Evolutionary conservation across 305 asterid genomes (phyloP), one percentile per base, ranked within the genome.

Genomic region (Fraxinus velutina): DNA sequence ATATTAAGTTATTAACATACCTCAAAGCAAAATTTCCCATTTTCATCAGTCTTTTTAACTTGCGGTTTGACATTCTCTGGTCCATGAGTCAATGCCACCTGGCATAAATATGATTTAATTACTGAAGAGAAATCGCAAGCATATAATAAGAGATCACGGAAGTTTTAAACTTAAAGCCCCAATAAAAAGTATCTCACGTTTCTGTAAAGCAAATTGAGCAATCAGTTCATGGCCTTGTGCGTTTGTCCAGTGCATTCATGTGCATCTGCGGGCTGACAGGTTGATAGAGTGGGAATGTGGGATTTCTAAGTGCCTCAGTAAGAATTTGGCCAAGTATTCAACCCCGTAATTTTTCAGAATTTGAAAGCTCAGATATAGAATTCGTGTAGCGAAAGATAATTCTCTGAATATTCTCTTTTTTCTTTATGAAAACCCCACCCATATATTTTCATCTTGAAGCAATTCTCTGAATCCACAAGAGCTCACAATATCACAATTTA

Each of bases 81-180:
- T 84, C 97, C 98, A 87, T 94, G 98, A 86, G 98, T 92, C 92
- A 95, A 89, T 85, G 98, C 97, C 79, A 93, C 97, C 98, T 95
- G 90, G 78, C 33, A 87, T 72, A 76, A 72, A 84, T 39, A 83
- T 39, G 76, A 83, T 81, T 77, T 66, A 77, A 82, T 84, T 73
- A 83, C 83, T 70, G 78, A 19, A 42, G 77, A n/a, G 78, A 75
- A 82, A 81, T 76, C 21, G 24, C 6, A 33, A 83, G 79, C 75
- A 55, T 80, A 83, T 44, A 37, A 32, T 22, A 83, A 34, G 76
- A 85, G 75, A 87, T 13, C 29, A 72, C 37, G 17, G 22, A 52
- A 15, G 34, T 80, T 22, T 13, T 68, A 29, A 50, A n/a, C 21
- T 50, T 15, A n/a, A 15, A 4, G 19, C 29, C 37, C 10, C 36